phyloP scores from a whole-genome alignment of 2,329 filamentous ascomycete genomes.

The Apiospora aurea region DNA sequence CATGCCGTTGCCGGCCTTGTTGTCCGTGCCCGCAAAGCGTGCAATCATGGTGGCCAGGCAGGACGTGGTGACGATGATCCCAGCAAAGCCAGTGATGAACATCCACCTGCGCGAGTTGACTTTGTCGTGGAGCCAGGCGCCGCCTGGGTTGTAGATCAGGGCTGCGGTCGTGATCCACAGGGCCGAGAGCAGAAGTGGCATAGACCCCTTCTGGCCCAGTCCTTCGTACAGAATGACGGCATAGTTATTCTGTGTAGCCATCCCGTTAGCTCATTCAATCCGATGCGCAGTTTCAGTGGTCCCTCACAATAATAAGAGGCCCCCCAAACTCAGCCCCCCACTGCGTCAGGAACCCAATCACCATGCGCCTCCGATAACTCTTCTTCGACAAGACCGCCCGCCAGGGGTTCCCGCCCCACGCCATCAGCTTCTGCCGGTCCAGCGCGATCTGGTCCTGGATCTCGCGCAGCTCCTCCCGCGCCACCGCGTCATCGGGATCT shows the following conservation, averaged over 20 bases:
- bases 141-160: slow-evolving; percentile 56
- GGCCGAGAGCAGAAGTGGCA: slow-evolving; percentile 49
- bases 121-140: slow-evolving; percentile 55
- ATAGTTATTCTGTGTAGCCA: slow-evolving; percentile 49
- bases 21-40: slow-evolving; percentile 43
- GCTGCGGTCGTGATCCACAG: slow-evolving; percentile 54
- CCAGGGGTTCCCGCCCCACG: slow-evolving; percentile 49
- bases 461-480: slow-evolving; percentile 51
- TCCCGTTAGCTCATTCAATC: not conserved
- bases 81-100: slow-evolving; percentile 49
- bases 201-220: slow-evolving; percentile 47
- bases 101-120: slow-evolving; percentile 55
- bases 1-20: slow-evolving; percentile 47
- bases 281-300: not conserved
- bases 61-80: slow-evolving; percentile 47
- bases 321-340: slow-evolving; percentile 62
- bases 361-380: slow-evolving; percentile 58
- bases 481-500: slow-evolving; percentile 30
- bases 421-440: slow-evolving; percentile 49
- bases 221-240: slow-evolving; percentile 48
- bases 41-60: slow-evolving; percentile 47
- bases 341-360: slow-evolving; percentile 58
- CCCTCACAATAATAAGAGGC: slow-evolving; percentile 56
- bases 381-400: slow-evolving; percentile 53
- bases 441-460: slow-evolving; percentile 53